Conservation (phyloP, 2,329 filamentous ascomycete genomes). For the Neonectria neomacrospora region DNA sequence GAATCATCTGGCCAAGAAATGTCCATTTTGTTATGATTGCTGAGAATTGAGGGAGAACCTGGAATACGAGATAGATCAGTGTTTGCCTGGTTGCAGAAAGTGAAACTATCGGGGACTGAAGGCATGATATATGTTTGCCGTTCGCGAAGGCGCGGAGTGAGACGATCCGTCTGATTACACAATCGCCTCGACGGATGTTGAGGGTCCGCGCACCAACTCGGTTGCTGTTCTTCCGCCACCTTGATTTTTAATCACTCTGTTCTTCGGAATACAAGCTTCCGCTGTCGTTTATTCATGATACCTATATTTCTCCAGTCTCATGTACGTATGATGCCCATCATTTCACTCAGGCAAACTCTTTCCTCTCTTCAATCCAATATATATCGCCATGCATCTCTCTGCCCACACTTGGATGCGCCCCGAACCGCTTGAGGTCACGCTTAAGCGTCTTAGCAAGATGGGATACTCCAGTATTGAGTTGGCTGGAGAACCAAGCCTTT, state of each 20-base stretch:
- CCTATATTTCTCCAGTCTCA: neutral
- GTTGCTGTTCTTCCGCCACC: too few species aligned
- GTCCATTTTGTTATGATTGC: slow-evolving; percentile 17
- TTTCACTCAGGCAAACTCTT: neutral
- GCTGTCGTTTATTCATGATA: neutral
- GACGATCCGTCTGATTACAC: neutral
- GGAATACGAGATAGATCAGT: neutral
- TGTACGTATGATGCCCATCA: neutral
- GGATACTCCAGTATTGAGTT: slow-evolving; percentile 35
- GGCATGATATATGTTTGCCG: neutral
- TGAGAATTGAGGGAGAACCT: neutral
- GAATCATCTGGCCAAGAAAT: slow-evolving; percentile 33
- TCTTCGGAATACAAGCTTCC: neutral
- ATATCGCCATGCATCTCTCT: slow-evolving; percentile 31
- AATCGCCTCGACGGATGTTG: neutral
- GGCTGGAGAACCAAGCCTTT: slow-evolving; percentile 29
- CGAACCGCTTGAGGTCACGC: slow-evolving; percentile 32
- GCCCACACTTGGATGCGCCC: slow-evolving; percentile 39
- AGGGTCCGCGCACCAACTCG: neutral
- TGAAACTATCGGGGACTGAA: neutral
- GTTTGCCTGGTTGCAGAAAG: neutral
- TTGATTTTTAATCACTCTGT: too few species aligned
- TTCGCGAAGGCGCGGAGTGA: neutral
- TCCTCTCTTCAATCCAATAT: neutral
- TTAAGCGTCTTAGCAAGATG: slow-evolving; percentile 25